Base-by-base conservation (phyloP, 768 basidiomycete genomes). In the Artomyces pyxidatus region DNA sequence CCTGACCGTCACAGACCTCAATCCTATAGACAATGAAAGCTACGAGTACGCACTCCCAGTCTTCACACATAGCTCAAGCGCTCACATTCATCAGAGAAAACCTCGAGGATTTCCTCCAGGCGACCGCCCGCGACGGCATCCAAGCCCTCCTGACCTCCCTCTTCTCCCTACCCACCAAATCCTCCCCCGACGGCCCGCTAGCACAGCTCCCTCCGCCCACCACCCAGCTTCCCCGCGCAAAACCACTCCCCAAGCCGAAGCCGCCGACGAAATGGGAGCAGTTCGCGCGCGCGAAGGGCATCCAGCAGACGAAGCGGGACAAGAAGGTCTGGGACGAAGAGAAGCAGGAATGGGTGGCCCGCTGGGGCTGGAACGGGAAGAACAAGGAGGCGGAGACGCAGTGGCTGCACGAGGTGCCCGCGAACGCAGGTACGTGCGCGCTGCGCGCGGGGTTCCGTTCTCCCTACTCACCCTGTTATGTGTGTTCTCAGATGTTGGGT, bases 211-310 rank as follows among this genome's bases (percentile, higher is more conserved):
- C 95, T 0, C 61, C 79, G 1, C 86, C 89, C 2, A 78, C 74
- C 1, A 88, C 85, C 23, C 70, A 73, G 41, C 77, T 98, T 1
- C 96, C 96, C 0, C 80, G 96, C 21, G 77, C 92, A 26, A 98
- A 99, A 64, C 90, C 88, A 0, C 72, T 98, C 2, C 96, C 94
- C 0, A 94, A 92, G 60, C 86, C 88, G 2, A 96, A 95, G 67
- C 84, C 85, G 8, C 81, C 76, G 28, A 98, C 95, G 6, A 98
- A 96, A 66, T 99, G 96, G 96, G 90, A 98, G 71, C 74, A 79
- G 48, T 99, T 98, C 61, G 95, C 95, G 4, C 81, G 83, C 41
- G 84, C 88, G 30, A 97, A 96, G 71, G 96, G 96, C 30, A 98
- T 98, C 60, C 80, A 81, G 60, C 81, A 96, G 59, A 79, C 71